Conservation (phyloP, 352 stramenopile species). For the Pythium dissimile region DNA sequence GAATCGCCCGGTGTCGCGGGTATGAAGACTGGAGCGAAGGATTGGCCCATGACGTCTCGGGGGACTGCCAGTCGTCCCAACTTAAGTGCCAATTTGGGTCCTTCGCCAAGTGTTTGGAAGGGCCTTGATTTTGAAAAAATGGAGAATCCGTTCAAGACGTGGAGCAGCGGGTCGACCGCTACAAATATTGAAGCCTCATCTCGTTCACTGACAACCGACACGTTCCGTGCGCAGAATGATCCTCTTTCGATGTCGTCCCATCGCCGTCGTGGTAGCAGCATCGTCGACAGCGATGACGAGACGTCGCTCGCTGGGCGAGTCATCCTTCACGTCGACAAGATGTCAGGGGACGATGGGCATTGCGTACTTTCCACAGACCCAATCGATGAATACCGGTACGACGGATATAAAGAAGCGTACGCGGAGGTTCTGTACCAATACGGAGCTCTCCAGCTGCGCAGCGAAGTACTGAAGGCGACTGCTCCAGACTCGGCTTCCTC, state of each 20-base stretch:
- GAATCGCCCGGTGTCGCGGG: not conserved
- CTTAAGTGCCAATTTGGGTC: slow-evolving; percentile 2
- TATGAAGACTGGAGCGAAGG: slow-evolving; percentile 20
- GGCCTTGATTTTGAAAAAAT: slow-evolving; percentile 62
- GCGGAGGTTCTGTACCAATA: slow-evolving; percentile 81
- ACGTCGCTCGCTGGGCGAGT: slow-evolving; percentile 42
- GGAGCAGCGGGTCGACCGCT: slow-evolving; percentile 40
- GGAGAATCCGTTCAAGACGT: slow-evolving; percentile 75
- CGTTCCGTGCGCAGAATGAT: slow-evolving; percentile 34
- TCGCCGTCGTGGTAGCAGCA: slow-evolving; percentile 4
- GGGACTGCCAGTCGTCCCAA: not conserved
- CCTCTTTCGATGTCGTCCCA: slow-evolving; percentile 22
- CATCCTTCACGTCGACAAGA: slow-evolving; percentile 44
- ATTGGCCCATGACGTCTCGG: slow-evolving; percentile 33
- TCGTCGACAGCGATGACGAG: slow-evolving; percentile 24
- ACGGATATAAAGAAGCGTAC: slow-evolving; percentile 81
- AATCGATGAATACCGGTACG: slow-evolving; percentile 60
- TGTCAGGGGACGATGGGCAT: slow-evolving; percentile 33
- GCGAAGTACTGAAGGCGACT: slow-evolving; percentile 62
- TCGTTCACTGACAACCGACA: slow-evolving; percentile 44
- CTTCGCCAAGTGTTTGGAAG: slow-evolving; percentile 46
- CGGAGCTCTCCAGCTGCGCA: slow-evolving; percentile 64
- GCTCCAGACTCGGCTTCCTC: not conserved
- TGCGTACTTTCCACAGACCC: slow-evolving; percentile 46
- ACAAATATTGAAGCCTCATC: slow-evolving; percentile 28